phyloP scores from a whole-genome alignment of 495 filamentous ascomycete genomes.

The Aspergillus coremiiformis region DNA sequence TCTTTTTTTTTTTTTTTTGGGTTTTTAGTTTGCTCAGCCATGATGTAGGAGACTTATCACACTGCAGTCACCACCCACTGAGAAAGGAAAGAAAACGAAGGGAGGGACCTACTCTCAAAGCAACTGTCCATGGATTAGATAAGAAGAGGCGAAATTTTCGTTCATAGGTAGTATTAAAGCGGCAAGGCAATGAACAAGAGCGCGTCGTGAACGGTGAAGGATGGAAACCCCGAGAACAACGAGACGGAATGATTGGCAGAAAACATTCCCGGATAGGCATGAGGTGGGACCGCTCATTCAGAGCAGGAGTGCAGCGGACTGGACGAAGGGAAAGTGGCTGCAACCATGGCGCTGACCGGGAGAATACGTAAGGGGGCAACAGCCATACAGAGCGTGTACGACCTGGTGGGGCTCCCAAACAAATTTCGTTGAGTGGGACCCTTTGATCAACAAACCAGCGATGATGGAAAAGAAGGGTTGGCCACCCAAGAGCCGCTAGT shows the following conservation, averaged over 20 bases:
- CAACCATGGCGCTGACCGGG: constrained; percentile 25
- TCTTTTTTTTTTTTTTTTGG: background rate
- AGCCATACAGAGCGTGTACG: constrained; percentile 21
- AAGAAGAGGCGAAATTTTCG: constrained; percentile 30
- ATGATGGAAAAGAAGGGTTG: constrained; percentile 10
- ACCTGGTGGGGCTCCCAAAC: constrained; percentile 15
- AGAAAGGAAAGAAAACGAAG: constrained; percentile 3
- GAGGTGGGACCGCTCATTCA: constrained; percentile 19
- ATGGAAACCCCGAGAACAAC: constrained; percentile 23
- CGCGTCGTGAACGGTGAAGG: no score
- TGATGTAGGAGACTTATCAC: background rate
- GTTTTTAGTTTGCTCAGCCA: background rate
- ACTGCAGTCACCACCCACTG: background rate
- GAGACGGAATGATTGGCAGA: constrained; percentile 28
- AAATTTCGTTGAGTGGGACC: constrained; percentile 10
- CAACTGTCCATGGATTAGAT: no score
- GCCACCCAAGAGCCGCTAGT: constrained; percentile 24
- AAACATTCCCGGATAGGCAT: constrained; percentile 7
- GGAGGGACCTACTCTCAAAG: constrained; percentile 18
- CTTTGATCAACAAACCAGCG: constrained; percentile 21
- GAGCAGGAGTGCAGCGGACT: constrained; percentile 30
- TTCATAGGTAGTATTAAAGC: constrained; percentile 40
- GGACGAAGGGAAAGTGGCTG: constrained; percentile 21
- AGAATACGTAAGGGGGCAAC: constrained; percentile 22
- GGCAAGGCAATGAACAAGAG: constrained; percentile 23